A percentile compares a stretch with the other conserved stretches of the same genome.
Evolutionary conservation across 1,139 yeast genomes (phyloP).

Genomic region (Taiozyma sp.): DNA sequence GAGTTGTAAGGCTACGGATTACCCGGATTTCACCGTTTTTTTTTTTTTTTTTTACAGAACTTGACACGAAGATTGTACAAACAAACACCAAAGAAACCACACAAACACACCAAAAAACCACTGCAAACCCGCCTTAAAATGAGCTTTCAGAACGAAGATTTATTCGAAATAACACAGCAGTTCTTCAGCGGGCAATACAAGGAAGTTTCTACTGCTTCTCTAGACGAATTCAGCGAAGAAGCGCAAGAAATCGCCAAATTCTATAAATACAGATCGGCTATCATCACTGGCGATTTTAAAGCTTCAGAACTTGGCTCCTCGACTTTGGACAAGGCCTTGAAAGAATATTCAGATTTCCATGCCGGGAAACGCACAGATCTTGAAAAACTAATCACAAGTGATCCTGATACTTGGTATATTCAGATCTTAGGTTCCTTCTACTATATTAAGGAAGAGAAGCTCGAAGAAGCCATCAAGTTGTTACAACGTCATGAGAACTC

Average conservation of each 20-base stretch:
- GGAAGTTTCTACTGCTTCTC: conserved; percentile 8
- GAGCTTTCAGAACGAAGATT: conserved; percentile 7
- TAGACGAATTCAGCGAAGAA: conserved; percentile 11
- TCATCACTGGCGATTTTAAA: conserved; percentile 7
- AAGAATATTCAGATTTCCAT: conserved; percentile 10
- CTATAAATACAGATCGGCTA: conserved; percentile 18
- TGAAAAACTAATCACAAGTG: conserved; percentile 9
- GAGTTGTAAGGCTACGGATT: background rate
- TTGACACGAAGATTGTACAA: background rate
- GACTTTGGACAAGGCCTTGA: conserved; percentile 4
- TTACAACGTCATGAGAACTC: conserved; percentile 16
- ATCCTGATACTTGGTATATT: conserved; percentile 8
- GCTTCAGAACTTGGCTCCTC: conserved; percentile 4
- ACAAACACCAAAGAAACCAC: background rate
- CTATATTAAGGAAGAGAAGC: conserved; percentile 7
- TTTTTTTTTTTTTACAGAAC: too few species aligned
- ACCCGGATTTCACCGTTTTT: background rate
- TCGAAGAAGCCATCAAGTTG: conserved; percentile 17
- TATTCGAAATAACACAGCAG: conserved; percentile 18
- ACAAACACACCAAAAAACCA: background rate
- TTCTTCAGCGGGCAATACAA: conserved; percentile 20
- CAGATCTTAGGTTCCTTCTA: conserved; percentile 17
- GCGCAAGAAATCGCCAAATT: conserved; percentile 7
- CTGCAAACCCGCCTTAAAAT: background rate
- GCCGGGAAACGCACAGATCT: conserved; percentile 10